Conservation (phyloP, 2,329 filamentous ascomycete genomes). For the Tolypocladium amazonense region DNA sequence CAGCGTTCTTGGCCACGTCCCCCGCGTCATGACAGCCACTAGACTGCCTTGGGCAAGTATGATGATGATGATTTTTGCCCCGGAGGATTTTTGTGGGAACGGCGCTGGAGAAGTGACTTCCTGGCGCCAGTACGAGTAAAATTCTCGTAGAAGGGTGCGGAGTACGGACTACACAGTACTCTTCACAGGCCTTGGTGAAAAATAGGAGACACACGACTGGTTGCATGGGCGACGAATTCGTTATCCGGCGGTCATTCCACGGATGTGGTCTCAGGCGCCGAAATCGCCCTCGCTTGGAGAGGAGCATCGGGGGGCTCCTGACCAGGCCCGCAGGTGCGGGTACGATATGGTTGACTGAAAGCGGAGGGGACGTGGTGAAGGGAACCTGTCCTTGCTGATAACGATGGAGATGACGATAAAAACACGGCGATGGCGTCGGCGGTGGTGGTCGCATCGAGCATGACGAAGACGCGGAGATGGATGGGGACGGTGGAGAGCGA, state of each 20-base stretch:
- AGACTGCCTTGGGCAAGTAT: conserved; percentile 3
- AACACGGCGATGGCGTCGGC: background rate
- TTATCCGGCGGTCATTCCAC: background rate
- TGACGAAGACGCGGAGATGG: background rate
- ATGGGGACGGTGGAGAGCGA: background rate
- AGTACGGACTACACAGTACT: background rate
- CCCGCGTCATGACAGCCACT: background rate
- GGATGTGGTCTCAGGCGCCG: background rate
- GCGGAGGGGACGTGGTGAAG: background rate
- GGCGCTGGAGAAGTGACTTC: background rate
- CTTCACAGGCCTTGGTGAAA: background rate
- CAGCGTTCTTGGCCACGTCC: conserved; percentile 1
- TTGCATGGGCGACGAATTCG: background rate
- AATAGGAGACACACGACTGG: background rate
- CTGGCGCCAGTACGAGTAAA: background rate
- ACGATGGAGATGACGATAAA: conserved; percentile 3
- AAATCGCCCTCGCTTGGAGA: background rate
- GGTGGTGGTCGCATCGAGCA: background rate
- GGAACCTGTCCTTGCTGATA: background rate
- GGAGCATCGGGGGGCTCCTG: background rate
- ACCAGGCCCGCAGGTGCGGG: background rate
- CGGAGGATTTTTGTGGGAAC: background rate
- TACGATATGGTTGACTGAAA: background rate
- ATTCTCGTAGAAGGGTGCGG: too few species aligned
- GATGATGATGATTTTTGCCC: background rate